Evolutionary conservation across 768 basidiomycete genomes (phyloP).

Genomic region (Tulasnella calospora): DNA sequence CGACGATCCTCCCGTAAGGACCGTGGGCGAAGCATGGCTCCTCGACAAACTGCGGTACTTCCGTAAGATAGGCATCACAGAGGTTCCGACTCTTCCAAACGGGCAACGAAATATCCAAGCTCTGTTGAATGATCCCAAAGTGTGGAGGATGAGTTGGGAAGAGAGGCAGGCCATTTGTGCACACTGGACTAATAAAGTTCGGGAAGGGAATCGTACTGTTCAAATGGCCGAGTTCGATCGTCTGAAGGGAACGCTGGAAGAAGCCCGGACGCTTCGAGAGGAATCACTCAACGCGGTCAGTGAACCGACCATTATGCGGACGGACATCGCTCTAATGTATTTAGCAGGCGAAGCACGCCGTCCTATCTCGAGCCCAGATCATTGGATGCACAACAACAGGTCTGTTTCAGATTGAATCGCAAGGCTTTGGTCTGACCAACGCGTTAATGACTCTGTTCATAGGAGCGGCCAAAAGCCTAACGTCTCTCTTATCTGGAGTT

Average conservation of each 20-base stretch:
- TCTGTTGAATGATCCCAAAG: conserved; percentile 38
- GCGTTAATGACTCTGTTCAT: not conserved
- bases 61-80: not conserved
- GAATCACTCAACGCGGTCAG: conserved; percentile 54
- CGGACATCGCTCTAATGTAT: not conserved
- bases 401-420: conserved; percentile 30
- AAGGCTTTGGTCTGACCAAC: too few species aligned
- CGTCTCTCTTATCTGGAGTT: conserved; percentile 48
- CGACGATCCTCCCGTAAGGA: not conserved
- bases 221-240: conserved; percentile 44
- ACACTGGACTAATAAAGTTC: conserved; percentile 48
- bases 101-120: conserved; percentile 37
- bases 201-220: conserved; percentile 34
- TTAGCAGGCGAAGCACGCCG: conserved; percentile 49
- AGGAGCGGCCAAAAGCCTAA: conserved; percentile 62
- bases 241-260: conserved; percentile 41
- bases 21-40: not conserved
- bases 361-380: conserved; percentile 54
- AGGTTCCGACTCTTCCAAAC: not conserved
- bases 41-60: not conserved
- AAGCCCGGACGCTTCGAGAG: conserved; percentile 39
- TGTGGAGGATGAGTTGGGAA: conserved; percentile 52
- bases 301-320: not conserved
- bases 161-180: conserved; percentile 48
- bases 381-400: conserved; percentile 77